Conservation (phyloP, 1,139 yeast species). For the Yamadazyma triangularis region DNA sequence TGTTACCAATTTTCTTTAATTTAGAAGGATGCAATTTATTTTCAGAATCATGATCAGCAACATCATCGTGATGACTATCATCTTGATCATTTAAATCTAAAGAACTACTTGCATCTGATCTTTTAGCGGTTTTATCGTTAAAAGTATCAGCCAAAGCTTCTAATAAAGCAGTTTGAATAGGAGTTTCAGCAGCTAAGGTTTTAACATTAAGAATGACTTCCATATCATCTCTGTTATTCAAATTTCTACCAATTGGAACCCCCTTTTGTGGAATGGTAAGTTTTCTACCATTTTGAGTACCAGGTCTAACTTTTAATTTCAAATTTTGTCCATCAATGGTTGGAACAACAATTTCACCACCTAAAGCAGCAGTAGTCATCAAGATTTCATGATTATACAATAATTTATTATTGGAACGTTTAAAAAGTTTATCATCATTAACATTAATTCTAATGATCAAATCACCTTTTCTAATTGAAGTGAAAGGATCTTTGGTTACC, state of each 20-base stretch:
- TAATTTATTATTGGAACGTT: slow-evolving; percentile 61
- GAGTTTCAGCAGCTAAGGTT: slow-evolving; percentile 70
- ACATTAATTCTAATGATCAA: slow-evolving; percentile 78
- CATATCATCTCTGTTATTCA: slow-evolving; percentile 72
- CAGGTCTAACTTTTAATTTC: slow-evolving; percentile 78
- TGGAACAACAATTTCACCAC: slow-evolving; percentile 86
- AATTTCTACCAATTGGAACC: slow-evolving; percentile 61
- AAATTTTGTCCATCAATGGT: slow-evolving; percentile 75
- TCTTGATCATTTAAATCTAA: slow-evolving; percentile 26
- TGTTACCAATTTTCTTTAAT: slow-evolving; percentile 56
- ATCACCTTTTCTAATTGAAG: slow-evolving; percentile 75
- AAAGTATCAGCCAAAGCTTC: slow-evolving; percentile 94
- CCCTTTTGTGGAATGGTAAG: slow-evolving; percentile 86
- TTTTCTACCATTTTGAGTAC: slow-evolving; percentile 74
- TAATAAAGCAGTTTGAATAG: slow-evolving; percentile 86
- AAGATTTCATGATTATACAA: slow-evolving; percentile 64
- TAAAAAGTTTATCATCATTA: slow-evolving; percentile 65
- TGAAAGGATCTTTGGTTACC: slow-evolving; percentile 60
- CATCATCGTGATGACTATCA: slow-evolving; percentile 29
- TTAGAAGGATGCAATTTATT: slow-evolving; percentile 58
- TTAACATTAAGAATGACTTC: slow-evolving; percentile 70
- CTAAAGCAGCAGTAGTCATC: slow-evolving; percentile 95
- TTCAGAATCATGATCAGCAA: too few species aligned
- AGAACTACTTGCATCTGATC: slow-evolving; percentile 48
- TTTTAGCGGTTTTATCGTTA: slow-evolving; percentile 72